These are phyloP conservation scores for Myxozyma monticola DNA, from an alignment of 805 yeast species.

Conservation along the genomic window DNA sequence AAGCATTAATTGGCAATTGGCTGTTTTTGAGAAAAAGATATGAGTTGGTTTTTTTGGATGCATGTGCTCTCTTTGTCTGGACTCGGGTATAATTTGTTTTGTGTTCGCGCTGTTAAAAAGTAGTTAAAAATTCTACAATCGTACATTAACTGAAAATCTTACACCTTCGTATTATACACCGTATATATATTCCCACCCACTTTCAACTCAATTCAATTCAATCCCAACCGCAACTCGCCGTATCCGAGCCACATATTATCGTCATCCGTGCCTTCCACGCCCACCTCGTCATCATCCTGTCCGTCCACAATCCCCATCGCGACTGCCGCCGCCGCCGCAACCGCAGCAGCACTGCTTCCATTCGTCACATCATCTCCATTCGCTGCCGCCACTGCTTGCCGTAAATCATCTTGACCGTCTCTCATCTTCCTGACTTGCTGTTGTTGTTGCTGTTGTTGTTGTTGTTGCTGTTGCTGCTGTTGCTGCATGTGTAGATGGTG, in stretches of 20 bases:
- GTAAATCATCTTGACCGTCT: too few species aligned
- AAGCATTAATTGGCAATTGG: conserved; percentile 40
- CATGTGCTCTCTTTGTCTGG: too few species aligned
- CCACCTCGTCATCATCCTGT: conserved; percentile 44
- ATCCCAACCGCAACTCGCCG: conserved; percentile 5
- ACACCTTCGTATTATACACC: not conserved
- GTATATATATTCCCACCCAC: not conserved
- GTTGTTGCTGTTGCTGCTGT: conserved; percentile 1
- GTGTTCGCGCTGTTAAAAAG: too few species aligned
- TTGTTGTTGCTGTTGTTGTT: not conserved
- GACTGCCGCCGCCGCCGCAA: conserved; percentile 11
- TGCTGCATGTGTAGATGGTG: not conserved
- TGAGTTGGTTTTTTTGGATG: too few species aligned
- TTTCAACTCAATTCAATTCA: too few species aligned
- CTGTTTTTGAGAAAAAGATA: conserved; percentile 38
- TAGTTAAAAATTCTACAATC: too few species aligned
- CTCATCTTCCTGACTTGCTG: too few species aligned
- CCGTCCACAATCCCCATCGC: conserved; percentile 12
- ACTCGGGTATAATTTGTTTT: too few species aligned
- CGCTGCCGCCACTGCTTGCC: too few species aligned
- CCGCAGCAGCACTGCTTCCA: conserved; percentile 9
- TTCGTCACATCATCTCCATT: not conserved
- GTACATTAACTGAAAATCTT: too few species aligned
- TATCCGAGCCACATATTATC: conserved; percentile 46
- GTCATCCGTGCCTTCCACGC: conserved; percentile 76